Base-by-base conservation (phyloP, 768 basidiomycete species). In the Heimioporus sp. region DNA sequence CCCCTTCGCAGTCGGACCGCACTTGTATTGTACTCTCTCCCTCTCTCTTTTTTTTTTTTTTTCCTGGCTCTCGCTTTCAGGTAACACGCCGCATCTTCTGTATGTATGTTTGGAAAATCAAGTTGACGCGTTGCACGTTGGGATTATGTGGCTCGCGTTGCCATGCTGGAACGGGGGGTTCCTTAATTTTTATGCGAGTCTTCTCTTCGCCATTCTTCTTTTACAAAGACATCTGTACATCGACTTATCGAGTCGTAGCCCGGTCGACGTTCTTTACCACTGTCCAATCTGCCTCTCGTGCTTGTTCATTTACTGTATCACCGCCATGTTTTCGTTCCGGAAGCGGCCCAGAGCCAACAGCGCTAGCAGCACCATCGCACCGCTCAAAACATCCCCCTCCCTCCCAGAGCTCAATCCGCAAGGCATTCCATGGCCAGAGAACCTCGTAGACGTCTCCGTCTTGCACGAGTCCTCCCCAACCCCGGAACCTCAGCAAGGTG, bases 401-500 rank as follows among this genome's bases (percentile, higher is more conserved):
- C 79, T 92, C 35, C 91, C 91, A 51, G 83, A 90, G 63, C 79
- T 92, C 58, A 77, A 73, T 47, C 78, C 85, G 40, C 85, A 83
- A 62, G 87, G 84, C 34, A 87, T 90, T 36, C 86, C 86, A 51
- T 93, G 91, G 91, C 91, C 91, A 20, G 86, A 86, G 70, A 79
- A 85, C 69, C 79, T 93, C 34, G 83, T 93, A 38, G 87, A 92
- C 63, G 75, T 87, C 53, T 75, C 79, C 37, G 80, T 82, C 53
- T 79, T 89, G 53, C 80, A 81, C 47, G 73, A 82, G 61, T 69
- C 73, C 5, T 54, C 60, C 36, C 43, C 60, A 36, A 11, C 44
- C 49, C 54, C 65, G 66, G 52, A 67, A 69, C 61, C 71, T 72
- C 46, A 61, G 66, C 78, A 82, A 80, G 86, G 85, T 83, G 85